phyloP scores from a whole-genome alignment of 2,329 filamentous ascomycete genomes.

The Hyphodiscus sp. region DNA sequence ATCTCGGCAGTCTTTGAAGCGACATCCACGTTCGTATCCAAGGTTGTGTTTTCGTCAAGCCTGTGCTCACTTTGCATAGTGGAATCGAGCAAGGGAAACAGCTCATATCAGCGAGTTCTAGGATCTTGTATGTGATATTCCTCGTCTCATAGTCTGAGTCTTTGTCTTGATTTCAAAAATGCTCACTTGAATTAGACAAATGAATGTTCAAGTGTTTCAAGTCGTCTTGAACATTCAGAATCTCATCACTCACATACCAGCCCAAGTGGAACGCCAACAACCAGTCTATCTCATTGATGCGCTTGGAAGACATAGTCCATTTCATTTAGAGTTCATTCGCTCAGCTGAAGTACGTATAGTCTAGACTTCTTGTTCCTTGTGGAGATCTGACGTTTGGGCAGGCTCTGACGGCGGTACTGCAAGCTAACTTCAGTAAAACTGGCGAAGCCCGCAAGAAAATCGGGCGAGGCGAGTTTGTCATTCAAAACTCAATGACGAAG shows the following conservation, averaged over 20 bases:
- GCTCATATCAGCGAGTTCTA: conserved; percentile 6
- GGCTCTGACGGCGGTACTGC: conserved; percentile 25
- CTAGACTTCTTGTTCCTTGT: not conserved
- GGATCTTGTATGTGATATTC: conserved; percentile 8
- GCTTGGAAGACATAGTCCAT: conserved; percentile 22
- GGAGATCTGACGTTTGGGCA: not conserved
- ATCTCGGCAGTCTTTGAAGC: conserved; percentile 7
- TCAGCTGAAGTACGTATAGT: conserved; percentile 17
- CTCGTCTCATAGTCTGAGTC: not conserved
- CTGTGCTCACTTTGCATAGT: not conserved
- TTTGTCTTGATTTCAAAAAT: not conserved
- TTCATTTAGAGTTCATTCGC: conserved; percentile 29
- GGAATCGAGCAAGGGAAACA: conserved; percentile 5
- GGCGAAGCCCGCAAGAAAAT: conserved; percentile 18
- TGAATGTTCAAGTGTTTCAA: conserved; percentile 23
- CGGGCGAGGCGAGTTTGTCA: conserved; percentile 24
- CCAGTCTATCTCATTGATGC: conserved; percentile 30
- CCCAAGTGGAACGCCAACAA: conserved; percentile 28
- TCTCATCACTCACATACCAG: conserved; percentile 18
- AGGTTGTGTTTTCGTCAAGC: not conserved
- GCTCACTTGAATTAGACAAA: conserved; percentile 10
- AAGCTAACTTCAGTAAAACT: conserved; percentile 19
- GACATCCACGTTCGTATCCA: conserved; percentile 1
- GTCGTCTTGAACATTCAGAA: conserved; percentile 19
- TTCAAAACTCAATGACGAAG: conserved; percentile 21